Percentiles rank a stretch among this genome's conserved stretches.
Conservation (phyloP, 106 monocot genomes). For the Chionographis japonica region DNA sequence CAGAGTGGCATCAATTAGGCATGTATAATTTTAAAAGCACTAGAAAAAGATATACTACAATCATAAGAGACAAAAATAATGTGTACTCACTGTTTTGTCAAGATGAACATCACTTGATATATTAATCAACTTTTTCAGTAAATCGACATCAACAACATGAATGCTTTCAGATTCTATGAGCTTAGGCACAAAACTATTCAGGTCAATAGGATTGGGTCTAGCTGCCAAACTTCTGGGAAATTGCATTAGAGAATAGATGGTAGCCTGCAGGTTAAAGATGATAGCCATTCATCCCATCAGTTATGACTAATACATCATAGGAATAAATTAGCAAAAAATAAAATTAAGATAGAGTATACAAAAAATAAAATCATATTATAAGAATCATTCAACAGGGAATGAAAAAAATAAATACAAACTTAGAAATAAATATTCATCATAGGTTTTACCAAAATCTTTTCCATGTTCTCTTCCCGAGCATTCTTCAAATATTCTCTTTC, state of each 20-base stretch:
- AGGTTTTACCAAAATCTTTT: constrained; percentile 42
- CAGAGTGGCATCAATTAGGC: neutral
- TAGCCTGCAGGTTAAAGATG: constrained; percentile 41
- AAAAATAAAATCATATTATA: neutral
- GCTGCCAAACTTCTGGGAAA: constrained; percentile 48
- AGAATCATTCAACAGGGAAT: neutral
- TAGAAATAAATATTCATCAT: no score
- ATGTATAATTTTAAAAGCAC: neutral
- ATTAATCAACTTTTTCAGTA: constrained; percentile 57
- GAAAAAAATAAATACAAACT: no score
- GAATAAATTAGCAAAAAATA: neutral
- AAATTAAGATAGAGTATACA: neutral
- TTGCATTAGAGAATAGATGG: constrained; percentile 53
- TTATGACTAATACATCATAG: neutral
- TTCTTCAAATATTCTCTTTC: constrained; percentile 54
- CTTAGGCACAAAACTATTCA: constrained; percentile 1
- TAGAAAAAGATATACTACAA: neutral
- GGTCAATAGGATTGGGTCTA: constrained; percentile 8
- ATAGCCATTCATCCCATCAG: neutral
- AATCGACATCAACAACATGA: constrained; percentile 13
- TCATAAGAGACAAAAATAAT: constrained; percentile 1
- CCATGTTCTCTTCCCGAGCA: constrained; percentile 21
- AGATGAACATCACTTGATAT: constrained; percentile 23
- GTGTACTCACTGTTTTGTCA: constrained; percentile 20
- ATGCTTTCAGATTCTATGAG: neutral